Evolutionary conservation across 208 protist genomes (phyloP), one percentile per base, ranked within the genome.

Genomic region (Acanthamoeba divionensis): DNA sequence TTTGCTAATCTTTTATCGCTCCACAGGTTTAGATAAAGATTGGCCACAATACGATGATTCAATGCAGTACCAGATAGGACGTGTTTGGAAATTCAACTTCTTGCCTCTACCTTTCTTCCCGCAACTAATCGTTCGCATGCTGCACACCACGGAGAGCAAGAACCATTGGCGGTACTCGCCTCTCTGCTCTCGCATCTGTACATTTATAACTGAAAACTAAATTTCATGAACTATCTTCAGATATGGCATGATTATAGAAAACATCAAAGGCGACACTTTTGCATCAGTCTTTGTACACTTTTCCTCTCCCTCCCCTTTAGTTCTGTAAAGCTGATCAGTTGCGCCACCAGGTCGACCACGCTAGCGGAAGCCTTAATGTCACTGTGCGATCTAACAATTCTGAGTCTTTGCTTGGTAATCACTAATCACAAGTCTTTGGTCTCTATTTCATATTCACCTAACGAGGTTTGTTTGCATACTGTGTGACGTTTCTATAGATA

Each of bases 31-130:
- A 21, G 66, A 77, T 12, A 83, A 83, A 38, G 73, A 83, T 9
- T 83, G 73, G 73, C 73, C 73, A 12, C n/a, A 31, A 26, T 1
- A 29, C 12, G 48, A 54, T 31, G 73, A 83, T 29, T 45, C 44
- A 5, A 38, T 31, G n/a, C 48, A 31, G 3, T 33, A 47, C 26
- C 73, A 83, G 50, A 83, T 83, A 10, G 73, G 73, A 18, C 73
- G 73, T 31, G 15, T 54, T 8, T 83, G 73, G 73, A 10, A n/a
- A 9, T 83, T 83, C 73, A 83, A 38, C 48, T 83, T 83, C 50
- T 38, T 83, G 2, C 73, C 73, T 2, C 48, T 83, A 52, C 73
- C 73, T 33, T 83, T 83, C 73, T 83, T 83, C 50, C 50, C 73
- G 13, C 73, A 83, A 38, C 33, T 83, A 29, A 83, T 83, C 18